A percentile compares a stretch with the other conserved stretches of the same genome.
Evolutionary conservation across 2,329 filamentous ascomycete species (phyloP).

Genomic region (Aspergillus fischeri): DNA sequence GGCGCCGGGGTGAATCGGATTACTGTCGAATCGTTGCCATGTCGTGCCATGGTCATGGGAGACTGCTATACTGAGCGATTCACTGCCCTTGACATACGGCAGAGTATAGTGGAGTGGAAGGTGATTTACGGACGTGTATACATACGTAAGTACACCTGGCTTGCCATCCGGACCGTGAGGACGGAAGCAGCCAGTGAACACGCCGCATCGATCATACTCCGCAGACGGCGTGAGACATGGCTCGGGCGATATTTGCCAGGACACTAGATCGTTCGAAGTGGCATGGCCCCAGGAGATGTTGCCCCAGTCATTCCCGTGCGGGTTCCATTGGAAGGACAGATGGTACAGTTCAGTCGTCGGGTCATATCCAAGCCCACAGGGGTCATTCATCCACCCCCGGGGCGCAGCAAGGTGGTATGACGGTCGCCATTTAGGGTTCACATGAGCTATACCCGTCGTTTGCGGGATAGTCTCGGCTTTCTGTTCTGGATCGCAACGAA

Average conservation of each 20-base stretch:
- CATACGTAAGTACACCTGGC: constrained; percentile 28
- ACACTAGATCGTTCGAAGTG: constrained; percentile 36
- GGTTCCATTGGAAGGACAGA: constrained; percentile 44
- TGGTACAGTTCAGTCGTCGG: constrained; percentile 38
- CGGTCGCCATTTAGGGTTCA: constrained; percentile 19
- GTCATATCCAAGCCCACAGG: constrained; percentile 41
- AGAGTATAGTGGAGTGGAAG: constrained; percentile 41
- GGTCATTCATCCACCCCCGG: constrained; percentile 43
- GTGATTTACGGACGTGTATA: constrained; percentile 40
- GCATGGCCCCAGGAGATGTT: constrained; percentile 42
- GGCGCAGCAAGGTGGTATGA: constrained; percentile 37
- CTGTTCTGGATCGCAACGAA: neutral
- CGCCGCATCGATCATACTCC: constrained; percentile 37
- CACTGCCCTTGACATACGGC: constrained; percentile 33
- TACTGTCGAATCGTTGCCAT: constrained; percentile 33
- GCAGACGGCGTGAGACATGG: constrained; percentile 31
- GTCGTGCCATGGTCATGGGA: constrained; percentile 36
- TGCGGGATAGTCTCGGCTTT: neutral
- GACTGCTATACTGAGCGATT: constrained; percentile 37
- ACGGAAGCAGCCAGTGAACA: constrained; percentile 41
- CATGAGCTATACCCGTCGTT: neutral
- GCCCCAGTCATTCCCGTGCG: constrained; percentile 39
- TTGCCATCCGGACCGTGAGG: constrained; percentile 22
- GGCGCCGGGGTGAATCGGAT: constrained; percentile 37
- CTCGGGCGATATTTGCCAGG: constrained; percentile 29